Conservation (phyloP, 2,329 filamentous ascomycete genomes). For the Zymoseptoria tritici region DNA sequence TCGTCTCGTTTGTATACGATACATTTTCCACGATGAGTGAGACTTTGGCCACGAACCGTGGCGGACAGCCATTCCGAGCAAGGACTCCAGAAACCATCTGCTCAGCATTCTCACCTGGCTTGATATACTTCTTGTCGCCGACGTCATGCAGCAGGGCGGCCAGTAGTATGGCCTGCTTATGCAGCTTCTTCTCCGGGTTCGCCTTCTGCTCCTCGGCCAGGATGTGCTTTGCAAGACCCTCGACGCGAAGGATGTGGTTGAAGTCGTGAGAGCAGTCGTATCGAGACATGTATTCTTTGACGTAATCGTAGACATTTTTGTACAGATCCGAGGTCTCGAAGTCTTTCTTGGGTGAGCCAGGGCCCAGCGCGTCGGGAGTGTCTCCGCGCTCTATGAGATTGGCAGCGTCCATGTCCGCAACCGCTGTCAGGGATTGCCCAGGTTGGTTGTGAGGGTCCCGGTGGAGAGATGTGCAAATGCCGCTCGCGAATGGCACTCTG, state of each 20-base stretch:
- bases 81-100: constrained; percentile 53
- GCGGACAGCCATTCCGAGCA: constrained; percentile 47
- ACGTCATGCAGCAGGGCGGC: constrained; percentile 69
- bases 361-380: neutral
- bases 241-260: constrained; percentile 71
- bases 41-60: constrained; percentile 55
- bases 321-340: constrained; percentile 28
- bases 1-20: constrained; percentile 67
- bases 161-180: constrained; percentile 25
- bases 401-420: neutral
- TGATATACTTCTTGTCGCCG: constrained; percentile 74
- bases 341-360: constrained; percentile 4
- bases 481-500: neutral
- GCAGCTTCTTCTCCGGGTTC: constrained; percentile 19
- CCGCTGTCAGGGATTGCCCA: neutral
- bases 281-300: constrained; percentile 63
- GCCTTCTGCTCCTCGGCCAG: constrained; percentile 35
- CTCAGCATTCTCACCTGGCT: constrained; percentile 43
- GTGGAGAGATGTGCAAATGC: neutral
- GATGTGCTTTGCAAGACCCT: constrained; percentile 63
- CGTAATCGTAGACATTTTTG: constrained; percentile 46
- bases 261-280: constrained; percentile 88
- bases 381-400: neutral
- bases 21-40: constrained; percentile 69
- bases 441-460: neutral